These are phyloP conservation scores for Rhizopus stolonifer DNA, from an alignment of 371 early-diverging fungal species.

Conservation along the genomic window DNA sequence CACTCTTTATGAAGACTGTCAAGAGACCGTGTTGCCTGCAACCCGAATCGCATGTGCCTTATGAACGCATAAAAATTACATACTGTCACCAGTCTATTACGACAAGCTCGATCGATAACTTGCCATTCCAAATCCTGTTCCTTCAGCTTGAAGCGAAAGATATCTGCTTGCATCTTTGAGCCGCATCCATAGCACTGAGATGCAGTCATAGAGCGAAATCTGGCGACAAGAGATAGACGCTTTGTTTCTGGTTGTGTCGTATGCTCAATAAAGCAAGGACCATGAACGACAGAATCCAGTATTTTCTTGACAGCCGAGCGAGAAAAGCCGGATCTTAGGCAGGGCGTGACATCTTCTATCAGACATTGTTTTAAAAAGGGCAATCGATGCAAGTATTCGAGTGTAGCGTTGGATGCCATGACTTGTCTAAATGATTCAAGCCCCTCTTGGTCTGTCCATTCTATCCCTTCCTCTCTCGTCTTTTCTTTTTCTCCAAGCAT, in stretches of 20 bases:
- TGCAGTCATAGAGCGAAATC: not conserved
- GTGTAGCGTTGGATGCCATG: conserved; percentile 5
- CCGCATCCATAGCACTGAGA: conserved; percentile 16
- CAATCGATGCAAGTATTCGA: conserved; percentile 10
- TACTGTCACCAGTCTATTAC: conserved; percentile 82
- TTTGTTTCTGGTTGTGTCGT: not conserved
- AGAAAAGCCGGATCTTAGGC: conserved; percentile 18
- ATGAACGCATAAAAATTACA: conserved; percentile 90
- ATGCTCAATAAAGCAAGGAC: conserved; percentile 23
- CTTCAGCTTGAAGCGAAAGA: conserved; percentile 17
- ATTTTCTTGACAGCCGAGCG: conserved; percentile 1
- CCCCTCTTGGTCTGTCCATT: conserved; percentile 3
- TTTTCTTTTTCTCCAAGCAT: not conserved
- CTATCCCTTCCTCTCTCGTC: not conserved
- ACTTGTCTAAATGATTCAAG: conserved; percentile 14
- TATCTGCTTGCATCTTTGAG: not conserved
- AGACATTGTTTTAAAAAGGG: conserved; percentile 23
- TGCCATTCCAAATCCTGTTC: conserved; percentile 20
- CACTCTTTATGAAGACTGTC: conserved; percentile 20
- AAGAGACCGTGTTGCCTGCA: conserved; percentile 2
- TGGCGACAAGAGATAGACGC: not conserved
- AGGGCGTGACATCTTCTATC: conserved; percentile 21
- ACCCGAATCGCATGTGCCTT: conserved; percentile 76
- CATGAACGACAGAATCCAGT: conserved; percentile 12
- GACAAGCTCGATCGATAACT: conserved; percentile 25